Conservation (phyloP, 208 protist genomes). For the Leishmania guyanensis region DNA sequence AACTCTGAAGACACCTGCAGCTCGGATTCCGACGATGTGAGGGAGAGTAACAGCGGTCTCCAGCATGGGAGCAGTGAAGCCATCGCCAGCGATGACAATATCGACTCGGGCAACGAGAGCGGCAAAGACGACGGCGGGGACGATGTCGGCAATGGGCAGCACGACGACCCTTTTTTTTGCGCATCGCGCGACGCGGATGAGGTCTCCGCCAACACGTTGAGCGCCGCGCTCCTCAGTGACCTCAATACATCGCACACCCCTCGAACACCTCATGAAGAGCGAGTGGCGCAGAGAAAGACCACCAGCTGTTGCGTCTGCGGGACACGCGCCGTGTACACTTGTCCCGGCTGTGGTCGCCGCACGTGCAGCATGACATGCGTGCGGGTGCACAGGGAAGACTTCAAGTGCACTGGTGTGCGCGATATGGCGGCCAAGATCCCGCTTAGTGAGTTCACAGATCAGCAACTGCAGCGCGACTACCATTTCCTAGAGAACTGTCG, state of each 20-base stretch:
- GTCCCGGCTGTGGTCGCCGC: slow-evolving; percentile 66
- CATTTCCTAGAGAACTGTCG: slow-evolving; percentile 81
- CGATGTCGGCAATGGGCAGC: background rate
- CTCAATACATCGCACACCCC: slow-evolving; percentile 12
- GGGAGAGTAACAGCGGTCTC: background rate
- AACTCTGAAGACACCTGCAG: background rate
- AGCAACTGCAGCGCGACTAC: slow-evolving; percentile 80
- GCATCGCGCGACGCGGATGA: background rate
- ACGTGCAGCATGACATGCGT: slow-evolving; percentile 86
- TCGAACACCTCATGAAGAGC: background rate
- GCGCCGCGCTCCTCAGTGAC: slow-evolving; percentile 39
- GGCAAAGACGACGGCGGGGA: background rate
- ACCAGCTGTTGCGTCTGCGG: slow-evolving; percentile 72
- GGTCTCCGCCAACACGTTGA: slow-evolving; percentile 8
- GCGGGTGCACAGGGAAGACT: slow-evolving; percentile 70
- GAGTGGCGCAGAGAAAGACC: background rate
- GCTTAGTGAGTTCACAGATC: slow-evolving; percentile 71
- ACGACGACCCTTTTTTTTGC: background rate
- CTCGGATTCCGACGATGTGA: background rate
- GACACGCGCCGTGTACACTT: slow-evolving; percentile 62
- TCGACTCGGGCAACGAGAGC: background rate
- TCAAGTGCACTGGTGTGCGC: slow-evolving; percentile 59
- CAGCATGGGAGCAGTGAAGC: slow-evolving; percentile 1
- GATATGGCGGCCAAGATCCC: slow-evolving; percentile 62
- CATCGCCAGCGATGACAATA: slow-evolving; percentile 6